These are phyloP conservation scores for Fusarium odoratissimum DNA, from an alignment of 2,329 filamentous ascomycete species.

Conservation along the genomic window DNA sequence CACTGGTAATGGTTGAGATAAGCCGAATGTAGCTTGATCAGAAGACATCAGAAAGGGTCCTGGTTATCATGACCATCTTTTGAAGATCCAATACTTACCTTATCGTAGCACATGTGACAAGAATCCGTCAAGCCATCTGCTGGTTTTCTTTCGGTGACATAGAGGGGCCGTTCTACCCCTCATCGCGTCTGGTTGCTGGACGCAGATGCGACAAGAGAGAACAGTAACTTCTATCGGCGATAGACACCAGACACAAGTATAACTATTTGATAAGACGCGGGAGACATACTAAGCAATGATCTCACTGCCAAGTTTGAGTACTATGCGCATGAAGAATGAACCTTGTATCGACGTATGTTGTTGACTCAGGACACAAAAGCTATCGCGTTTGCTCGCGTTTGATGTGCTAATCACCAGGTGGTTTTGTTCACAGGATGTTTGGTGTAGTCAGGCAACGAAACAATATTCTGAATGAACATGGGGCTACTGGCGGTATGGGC, in stretches of 20 bases:
- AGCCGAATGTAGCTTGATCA: background rate
- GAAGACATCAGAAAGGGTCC: background rate
- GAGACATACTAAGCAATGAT: background rate
- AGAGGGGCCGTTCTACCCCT: slow-evolving; percentile 33
- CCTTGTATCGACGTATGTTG: background rate
- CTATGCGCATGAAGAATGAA: background rate
- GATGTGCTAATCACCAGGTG: background rate
- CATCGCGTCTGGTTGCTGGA: slow-evolving; percentile 7
- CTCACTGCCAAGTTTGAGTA: background rate
- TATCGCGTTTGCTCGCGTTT: background rate
- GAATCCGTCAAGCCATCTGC: background rate
- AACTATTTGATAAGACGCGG: background rate
- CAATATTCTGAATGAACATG: background rate
- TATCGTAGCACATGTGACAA: background rate
- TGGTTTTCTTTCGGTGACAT: background rate
- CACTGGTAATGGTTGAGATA: background rate
- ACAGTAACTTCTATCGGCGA: background rate
- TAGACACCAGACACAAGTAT: background rate
- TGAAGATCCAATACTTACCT: background rate
- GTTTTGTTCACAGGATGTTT: background rate
- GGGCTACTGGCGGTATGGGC: background rate
- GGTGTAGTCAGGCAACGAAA: background rate
- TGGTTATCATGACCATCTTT: background rate
- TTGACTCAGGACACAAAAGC: background rate
- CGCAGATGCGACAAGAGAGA: slow-evolving; percentile 29